Evolutionary conservation across 192 early-diverging fungal genomes (phyloP).

Genomic region (Dissophora globulifera): DNA sequence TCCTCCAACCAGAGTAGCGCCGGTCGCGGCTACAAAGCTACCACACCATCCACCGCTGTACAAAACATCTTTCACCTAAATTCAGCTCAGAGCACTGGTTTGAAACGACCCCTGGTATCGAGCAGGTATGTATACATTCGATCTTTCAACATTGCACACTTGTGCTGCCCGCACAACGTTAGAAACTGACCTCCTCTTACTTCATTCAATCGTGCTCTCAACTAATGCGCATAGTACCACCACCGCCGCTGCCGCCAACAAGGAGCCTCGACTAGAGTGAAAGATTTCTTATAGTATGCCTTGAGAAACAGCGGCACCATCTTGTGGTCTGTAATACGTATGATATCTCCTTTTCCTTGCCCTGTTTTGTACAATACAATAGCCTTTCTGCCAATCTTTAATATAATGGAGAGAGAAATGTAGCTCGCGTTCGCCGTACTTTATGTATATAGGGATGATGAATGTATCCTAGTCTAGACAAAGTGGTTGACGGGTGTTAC

Average conservation of each 20-base stretch:
- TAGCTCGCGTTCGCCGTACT: too few species aligned
- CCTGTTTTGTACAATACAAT: too few species aligned
- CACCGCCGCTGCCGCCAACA: background rate
- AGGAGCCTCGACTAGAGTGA: conserved; percentile 24
- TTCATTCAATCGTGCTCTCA: background rate
- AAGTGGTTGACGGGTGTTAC: conserved; percentile 53
- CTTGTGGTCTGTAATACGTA: too few species aligned
- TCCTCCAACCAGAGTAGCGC: background rate
- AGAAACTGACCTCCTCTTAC: background rate
- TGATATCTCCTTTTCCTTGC: too few species aligned
- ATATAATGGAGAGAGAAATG: too few species aligned
- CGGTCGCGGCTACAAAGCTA: background rate
- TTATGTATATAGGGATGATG: too few species aligned
- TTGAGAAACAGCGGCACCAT: too few species aligned
- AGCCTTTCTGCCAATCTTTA: too few species aligned
- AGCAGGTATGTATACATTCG: background rate
- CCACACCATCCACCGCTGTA: background rate
- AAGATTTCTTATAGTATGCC: too few species aligned
- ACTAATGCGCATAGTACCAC: conserved; percentile 7
- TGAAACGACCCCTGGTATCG: conserved; percentile 20
- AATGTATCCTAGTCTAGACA: background rate
- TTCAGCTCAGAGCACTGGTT: background rate
- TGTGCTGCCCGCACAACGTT: too few species aligned
- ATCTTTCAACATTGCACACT: background rate
- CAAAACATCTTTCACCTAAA: conserved; percentile 4